These are phyloP conservation scores for Fusarium sp. DNA, from an alignment of 2,329 filamentous ascomycete species.

Conservation along the genomic window DNA sequence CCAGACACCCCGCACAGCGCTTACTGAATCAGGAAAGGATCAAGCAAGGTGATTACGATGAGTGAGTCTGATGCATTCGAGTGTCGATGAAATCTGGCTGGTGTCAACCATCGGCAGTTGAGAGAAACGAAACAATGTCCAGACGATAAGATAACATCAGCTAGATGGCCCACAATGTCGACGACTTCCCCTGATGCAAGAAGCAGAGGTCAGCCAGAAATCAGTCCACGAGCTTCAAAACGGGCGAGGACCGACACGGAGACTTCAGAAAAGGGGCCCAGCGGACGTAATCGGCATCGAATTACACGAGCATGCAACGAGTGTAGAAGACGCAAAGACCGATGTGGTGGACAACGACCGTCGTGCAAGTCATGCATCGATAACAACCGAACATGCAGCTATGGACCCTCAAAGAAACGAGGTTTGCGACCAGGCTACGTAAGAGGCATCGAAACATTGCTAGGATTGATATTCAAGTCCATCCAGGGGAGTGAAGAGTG, in stretches of 20 bases:
- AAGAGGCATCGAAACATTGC: slow-evolving; percentile 6
- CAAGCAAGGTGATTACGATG: not conserved
- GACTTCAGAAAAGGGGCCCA: not conserved
- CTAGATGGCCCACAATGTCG: not conserved
- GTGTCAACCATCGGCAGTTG: not conserved
- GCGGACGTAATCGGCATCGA: not conserved
- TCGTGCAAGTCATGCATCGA: not conserved
- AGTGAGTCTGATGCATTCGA: not conserved
- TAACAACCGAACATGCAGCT: not conserved
- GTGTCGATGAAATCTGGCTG: not conserved
- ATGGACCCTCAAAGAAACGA: slow-evolving; percentile 7
- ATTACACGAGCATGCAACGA: slow-evolving; percentile 13
- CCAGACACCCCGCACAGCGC: not conserved
- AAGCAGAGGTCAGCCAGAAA: not conserved
- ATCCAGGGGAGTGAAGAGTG: not conserved
- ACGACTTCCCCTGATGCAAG: not conserved
- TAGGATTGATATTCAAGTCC: not conserved
- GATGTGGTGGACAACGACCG: not conserved
- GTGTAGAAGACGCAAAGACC: not conserved
- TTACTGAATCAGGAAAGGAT: not conserved
- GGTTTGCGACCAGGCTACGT: not conserved
- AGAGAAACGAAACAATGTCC: not conserved
- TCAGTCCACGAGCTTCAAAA: not conserved
- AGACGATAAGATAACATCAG: not conserved
- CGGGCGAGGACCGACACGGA: not conserved